Conservation (phyloP, 768 basidiomycete species). For the Tylopilus sp. region DNA sequence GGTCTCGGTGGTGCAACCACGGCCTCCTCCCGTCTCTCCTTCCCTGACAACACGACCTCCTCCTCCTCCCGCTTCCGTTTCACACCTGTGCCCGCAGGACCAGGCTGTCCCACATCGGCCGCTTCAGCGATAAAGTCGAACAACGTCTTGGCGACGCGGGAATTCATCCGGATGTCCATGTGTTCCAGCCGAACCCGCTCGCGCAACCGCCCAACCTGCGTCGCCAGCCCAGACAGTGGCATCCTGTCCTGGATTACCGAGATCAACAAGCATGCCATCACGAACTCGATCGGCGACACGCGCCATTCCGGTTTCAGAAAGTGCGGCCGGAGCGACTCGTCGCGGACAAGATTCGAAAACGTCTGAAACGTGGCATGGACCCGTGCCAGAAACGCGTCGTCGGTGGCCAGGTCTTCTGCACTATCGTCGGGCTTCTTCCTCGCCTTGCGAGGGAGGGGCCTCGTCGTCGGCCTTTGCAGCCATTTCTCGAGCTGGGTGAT, state of each 20-base stretch:
- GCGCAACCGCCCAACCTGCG: constrained; percentile 51
- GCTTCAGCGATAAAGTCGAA: constrained; percentile 45
- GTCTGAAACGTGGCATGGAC: constrained; percentile 44
- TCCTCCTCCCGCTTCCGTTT: constrained; percentile 30
- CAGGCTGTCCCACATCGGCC: not conserved
- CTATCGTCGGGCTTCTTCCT: constrained; percentile 20
- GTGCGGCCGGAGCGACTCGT: constrained; percentile 30
- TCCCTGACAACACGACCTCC: constrained; percentile 1
- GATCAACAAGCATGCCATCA: constrained; percentile 53
- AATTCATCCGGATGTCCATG: constrained; percentile 65
- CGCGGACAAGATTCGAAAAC: constrained; percentile 43
- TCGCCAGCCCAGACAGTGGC: constrained; percentile 38
- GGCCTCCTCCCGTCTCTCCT: not conserved
- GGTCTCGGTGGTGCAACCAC: constrained; percentile 15
- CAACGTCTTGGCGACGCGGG: constrained; percentile 52
- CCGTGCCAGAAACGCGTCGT: constrained; percentile 32
- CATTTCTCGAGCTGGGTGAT: constrained; percentile 48
- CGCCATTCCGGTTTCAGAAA: constrained; percentile 44
- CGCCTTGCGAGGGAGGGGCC: constrained; percentile 5
- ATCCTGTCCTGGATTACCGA: constrained; percentile 43
- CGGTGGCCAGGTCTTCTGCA: constrained; percentile 23
- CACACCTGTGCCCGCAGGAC: not conserved
- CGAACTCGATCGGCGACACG: constrained; percentile 68
- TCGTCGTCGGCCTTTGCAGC: constrained; percentile 33
- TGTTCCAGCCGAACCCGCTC: constrained; percentile 49